Evolutionary conservation across 73 alveolate genomes (phyloP).

Genomic region (Effrenium voratum): DNA sequence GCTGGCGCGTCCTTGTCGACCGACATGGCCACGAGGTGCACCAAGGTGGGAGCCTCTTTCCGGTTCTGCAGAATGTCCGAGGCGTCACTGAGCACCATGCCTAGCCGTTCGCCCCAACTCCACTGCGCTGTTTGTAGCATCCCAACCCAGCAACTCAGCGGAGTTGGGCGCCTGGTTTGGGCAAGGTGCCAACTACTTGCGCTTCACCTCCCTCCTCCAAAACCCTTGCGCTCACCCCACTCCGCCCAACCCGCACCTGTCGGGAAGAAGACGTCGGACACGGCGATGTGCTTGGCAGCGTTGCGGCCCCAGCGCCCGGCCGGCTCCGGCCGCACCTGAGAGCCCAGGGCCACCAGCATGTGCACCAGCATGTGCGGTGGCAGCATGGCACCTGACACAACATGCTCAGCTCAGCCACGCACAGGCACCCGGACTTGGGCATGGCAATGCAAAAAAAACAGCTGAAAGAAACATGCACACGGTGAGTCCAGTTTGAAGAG

Average conservation of each 20-base stretch:
- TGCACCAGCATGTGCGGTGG: conserved; percentile 69
- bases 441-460: too few species aligned
- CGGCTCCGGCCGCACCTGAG: conserved; percentile 86
- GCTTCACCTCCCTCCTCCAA: too few species aligned
- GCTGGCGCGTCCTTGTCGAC: conserved; percentile 6
- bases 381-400: conserved; percentile 69
- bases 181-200: too few species aligned
- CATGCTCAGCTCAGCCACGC: neutral
- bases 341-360: conserved; percentile 79
- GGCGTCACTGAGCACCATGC: conserved; percentile 62
- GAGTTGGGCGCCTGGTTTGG: too few species aligned
- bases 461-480: too few species aligned
- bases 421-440: neutral
- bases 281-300: conserved; percentile 31
- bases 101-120: too few species aligned
- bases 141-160: too few species aligned
- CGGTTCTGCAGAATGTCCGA: conserved; percentile 13
- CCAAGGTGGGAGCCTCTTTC: conserved; percentile 87
- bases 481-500: too few species aligned
- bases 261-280: conserved; percentile 64
- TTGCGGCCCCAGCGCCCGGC: conserved; percentile 88
- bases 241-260: too few species aligned
- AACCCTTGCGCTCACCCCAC: too few species aligned
- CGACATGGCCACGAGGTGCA: conserved; percentile 80
- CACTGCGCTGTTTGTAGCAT: too few species aligned